Evolutionary conservation across 1,284 basidiomycete genomes (phyloP), one percentile per base, ranked within the genome.

Genomic region (Xerocomus minutiporus): DNA sequence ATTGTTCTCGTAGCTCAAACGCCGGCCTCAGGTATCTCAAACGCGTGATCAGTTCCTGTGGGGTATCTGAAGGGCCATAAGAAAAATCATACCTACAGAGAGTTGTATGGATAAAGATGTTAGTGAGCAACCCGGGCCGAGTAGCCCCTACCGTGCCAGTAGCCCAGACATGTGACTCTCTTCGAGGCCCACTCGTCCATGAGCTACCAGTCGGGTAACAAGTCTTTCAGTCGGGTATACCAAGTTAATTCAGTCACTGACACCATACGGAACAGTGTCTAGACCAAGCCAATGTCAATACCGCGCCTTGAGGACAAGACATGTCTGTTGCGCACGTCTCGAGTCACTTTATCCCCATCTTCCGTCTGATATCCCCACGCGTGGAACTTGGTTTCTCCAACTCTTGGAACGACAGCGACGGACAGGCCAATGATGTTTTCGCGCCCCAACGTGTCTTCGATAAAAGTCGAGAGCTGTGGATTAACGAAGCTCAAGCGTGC

Each of bases 211-310:
- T 71, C 61, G 11, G 74, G 66, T 1, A 73, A 61, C 43, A 79
- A 20, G 51, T 74, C 67, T 25, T 53, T 50, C 20, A 77, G 34
- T 51, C 65, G 71, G 0, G 71, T 70, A 20, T 66, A 56, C 74
- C 70, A 75, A 7, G 59, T 63, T 8, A 77, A 54, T 34, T 59
- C 52, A 2, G 52, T 52, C 38, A 66, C 64, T 0, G 70, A 71
- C 0, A 60, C 73, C 28, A 75, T 61, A 35, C 60, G 57, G 55
- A 75, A 73, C 13, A 73, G 48, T 0, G 74, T 76, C 74, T 77
- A 36, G 0, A 43, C 9, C 4, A 34, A 13, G 28, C 4, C 17
- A 28, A 39, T 28, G 31, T 26, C 26, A 26, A 26, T 26, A 26
- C 26, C 7, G 26, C 4, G 7, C 17, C 17, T 17, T 17, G 17